Evolutionary conservation across 1,139 yeast genomes (phyloP), one percentile per base, ranked within the genome.

Genomic region (Nakaseomyces sp.): DNA sequence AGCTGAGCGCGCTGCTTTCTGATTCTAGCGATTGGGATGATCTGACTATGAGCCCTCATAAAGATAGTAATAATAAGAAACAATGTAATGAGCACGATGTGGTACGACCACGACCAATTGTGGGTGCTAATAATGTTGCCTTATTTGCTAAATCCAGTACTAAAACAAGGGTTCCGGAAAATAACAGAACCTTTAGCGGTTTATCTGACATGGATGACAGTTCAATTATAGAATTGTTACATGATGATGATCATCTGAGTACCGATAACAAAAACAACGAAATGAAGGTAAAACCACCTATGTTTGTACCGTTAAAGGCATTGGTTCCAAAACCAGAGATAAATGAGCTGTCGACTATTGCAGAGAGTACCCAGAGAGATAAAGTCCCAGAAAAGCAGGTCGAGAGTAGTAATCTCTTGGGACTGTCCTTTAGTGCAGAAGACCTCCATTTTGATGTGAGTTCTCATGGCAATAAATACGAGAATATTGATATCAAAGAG

Each of bases 11-110:
- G 8, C 43, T 56, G 7, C 46, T 56, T 5, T 54, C 60, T 10
- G 60, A 57, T 42, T 53, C 59, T 4, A 58, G 54, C 40, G 60
- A 54, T 12, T 56, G 60, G 60, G 55, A 54, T 26, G 49, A 45
- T 18, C 43, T 41, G 17, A 30, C 29, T 3, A 24, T 33, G 28
- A 35, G 38, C n/a, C 38, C 37, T 13, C 38, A 13, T 25, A 31
- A 22, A 18, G 26, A 10, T 15, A 28, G 31, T 9, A 24, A 17
- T n/a, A 26, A 29, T 33, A 41, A 29, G 36, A 32, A 32, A 18
- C 24, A 10, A 6, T 32, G 36, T 12, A 32, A 17, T 2, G 36
- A 32, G 9, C 19, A 15, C 9, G 33, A 30, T n/a, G n/a, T n/a
- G 36, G 36, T 32, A 13, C 26, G 18, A 12, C 7, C 38, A 35